Percentiles rank a stretch among this genome's conserved stretches.
Evolutionary conservation across 2,329 filamentous ascomycete genomes (phyloP).

Genomic region (Onygenales sp.): DNA sequence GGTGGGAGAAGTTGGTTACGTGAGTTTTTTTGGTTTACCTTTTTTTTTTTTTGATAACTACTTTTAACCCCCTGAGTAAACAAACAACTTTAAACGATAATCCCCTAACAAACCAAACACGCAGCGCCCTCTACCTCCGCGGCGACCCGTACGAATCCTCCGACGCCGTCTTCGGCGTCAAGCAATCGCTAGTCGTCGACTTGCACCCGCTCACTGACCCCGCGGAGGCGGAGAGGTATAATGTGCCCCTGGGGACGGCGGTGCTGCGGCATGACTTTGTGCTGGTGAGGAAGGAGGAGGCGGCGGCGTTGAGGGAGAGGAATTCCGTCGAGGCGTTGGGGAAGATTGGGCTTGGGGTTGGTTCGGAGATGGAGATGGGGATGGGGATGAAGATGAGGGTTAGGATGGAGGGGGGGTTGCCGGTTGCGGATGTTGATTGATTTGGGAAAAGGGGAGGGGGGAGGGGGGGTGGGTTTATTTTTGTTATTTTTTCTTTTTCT

Average conservation of each 20-base stretch:
- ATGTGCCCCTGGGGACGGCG: constrained; percentile 53
- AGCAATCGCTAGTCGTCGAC: constrained; percentile 66
- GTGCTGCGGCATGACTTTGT: constrained; percentile 68
- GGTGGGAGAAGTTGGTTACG: constrained; percentile 76
- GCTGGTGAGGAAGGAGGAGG: constrained; percentile 62
- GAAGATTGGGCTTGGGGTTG: constrained; percentile 58
- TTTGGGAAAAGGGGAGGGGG: not conserved
- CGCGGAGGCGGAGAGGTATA: constrained; percentile 48
- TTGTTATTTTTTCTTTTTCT: not conserved
- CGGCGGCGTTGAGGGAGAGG: constrained; percentile 54
- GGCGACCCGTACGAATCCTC: constrained; percentile 74
- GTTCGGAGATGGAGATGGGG: constrained; percentile 60
- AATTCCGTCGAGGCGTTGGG: constrained; percentile 59
- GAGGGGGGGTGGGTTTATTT: not conserved
- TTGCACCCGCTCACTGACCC: constrained; percentile 43
- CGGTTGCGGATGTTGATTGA: constrained; percentile 57
- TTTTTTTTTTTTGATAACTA: not conserved
- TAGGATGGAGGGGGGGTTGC: constrained; percentile 66
- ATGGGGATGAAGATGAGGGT: constrained; percentile 40
- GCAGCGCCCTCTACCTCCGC: constrained; percentile 60
- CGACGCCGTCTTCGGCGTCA: constrained; percentile 81
- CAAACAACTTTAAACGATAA: no score
- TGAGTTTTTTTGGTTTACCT: constrained; percentile 36
- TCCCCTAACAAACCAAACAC: no score
- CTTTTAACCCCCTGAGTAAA: not conserved